A percentile compares a stretch with the other conserved stretches of the same genome.
Conservation (phyloP, 1,284 basidiomycete genomes). For the Amylostereum chailletii region DNA sequence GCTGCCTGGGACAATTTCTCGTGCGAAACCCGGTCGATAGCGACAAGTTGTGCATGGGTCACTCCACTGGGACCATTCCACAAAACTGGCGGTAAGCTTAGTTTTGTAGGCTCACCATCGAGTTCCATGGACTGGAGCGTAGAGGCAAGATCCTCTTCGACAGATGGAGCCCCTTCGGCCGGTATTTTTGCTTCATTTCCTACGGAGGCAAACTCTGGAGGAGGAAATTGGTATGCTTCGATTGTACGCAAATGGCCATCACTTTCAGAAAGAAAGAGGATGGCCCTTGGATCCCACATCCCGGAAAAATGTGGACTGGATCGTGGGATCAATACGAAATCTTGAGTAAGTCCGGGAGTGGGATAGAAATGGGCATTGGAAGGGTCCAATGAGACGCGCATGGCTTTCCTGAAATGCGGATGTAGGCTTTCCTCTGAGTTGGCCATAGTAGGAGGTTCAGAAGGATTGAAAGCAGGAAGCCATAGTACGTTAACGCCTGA, state of each 20-base stretch:
- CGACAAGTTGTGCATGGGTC: conserved; percentile 31
- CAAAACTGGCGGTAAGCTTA: conserved; percentile 32
- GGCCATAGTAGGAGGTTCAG: conserved; percentile 41
- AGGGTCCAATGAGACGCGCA: conserved; percentile 53
- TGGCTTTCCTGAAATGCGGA: conserved; percentile 50
- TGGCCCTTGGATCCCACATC: conserved; percentile 61
- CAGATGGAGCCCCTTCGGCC: conserved; percentile 12
- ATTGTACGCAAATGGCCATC: conserved; percentile 30
- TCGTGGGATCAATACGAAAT: conserved; percentile 72
- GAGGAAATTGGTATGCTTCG: conserved; percentile 50
- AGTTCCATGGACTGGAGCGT: conserved; percentile 35
- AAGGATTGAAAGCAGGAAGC: conserved; percentile 65
- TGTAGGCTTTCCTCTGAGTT: conserved; percentile 31
- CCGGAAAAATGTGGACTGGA: conserved; percentile 67
- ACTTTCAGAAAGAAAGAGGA: conserved; percentile 43
- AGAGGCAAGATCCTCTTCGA: conserved; percentile 31
- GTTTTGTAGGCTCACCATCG: conserved; percentile 27
- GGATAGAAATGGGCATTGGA: conserved; percentile 54
- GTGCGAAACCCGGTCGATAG: conserved; percentile 36
- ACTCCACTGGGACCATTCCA: conserved; percentile 32
- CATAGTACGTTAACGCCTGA: conserved; percentile 65
- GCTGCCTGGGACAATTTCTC: conserved; percentile 20
- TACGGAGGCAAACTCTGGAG: conserved; percentile 31
- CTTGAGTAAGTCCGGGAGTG: conserved; percentile 57
- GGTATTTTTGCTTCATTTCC: conserved; percentile 8